Evolutionary conservation across 148 eudicot species (phyloP).

Genomic region (Rhododendron williamsianum): DNA sequence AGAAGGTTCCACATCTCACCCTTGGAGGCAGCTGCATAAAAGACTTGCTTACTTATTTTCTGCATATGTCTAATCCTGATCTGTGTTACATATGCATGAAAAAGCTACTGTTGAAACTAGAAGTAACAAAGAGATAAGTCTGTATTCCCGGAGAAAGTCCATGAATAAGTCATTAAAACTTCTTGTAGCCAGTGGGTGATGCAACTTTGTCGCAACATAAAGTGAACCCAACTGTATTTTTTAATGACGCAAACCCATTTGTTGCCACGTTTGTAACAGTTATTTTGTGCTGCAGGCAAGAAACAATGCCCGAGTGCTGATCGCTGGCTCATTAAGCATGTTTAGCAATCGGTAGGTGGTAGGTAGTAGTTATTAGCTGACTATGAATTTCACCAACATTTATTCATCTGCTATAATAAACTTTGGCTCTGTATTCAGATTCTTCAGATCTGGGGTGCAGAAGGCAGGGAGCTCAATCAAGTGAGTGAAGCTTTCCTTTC

Average conservation of each 20-base stretch:
- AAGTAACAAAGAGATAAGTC: neutral
- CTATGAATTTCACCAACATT: neutral
- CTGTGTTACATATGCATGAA: neutral
- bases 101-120: neutral
- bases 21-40: neutral
- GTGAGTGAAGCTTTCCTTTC: constrained; percentile 33
- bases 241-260: neutral
- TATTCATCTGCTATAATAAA: neutral
- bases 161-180: neutral
- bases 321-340: constrained; percentile 75
- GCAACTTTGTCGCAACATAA: neutral
- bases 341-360: constrained; percentile 81
- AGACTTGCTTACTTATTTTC: neutral
- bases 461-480: constrained; percentile 67
- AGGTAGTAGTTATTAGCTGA: constrained; percentile 12
- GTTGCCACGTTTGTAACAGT: neutral
- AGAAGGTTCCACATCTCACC: neutral
- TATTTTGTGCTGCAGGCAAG: constrained; percentile 51
- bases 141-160: neutral
- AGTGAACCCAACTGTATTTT: neutral
- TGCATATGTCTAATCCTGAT: neutral
- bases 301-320: constrained; percentile 73
- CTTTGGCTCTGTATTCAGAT: constrained; percentile 35
- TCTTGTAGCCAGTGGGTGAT: neutral
- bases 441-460: constrained; percentile 65